These are phyloP conservation scores for Backusella circina DNA, from an alignment of 192 early-diverging fungal genomes.

Conservation along the genomic window DNA sequence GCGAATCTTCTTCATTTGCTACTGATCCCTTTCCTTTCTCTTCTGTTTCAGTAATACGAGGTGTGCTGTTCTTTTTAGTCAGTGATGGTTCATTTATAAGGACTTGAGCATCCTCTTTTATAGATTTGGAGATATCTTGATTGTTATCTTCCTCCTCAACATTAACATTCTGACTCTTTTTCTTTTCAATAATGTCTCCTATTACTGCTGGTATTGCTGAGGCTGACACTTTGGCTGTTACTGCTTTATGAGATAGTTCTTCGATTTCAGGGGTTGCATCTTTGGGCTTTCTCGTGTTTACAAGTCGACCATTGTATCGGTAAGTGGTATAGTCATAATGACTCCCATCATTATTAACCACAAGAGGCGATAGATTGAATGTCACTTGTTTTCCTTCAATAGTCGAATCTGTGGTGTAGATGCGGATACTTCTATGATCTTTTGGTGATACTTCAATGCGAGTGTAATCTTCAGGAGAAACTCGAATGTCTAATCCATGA, in stretches of 20 bases:
- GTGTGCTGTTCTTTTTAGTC: not conserved
- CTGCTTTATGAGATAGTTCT: not conserved
- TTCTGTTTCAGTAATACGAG: not conserved
- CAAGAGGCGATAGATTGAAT: not conserved
- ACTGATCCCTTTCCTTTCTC: not conserved
- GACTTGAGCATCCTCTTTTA: not conserved
- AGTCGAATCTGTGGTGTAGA: slow-evolving; percentile 8
- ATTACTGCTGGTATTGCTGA: not conserved
- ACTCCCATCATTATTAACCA: not conserved
- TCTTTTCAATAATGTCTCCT: not conserved
- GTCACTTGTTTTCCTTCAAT: slow-evolving; percentile 22
- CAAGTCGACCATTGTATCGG: slow-evolving; percentile 3
- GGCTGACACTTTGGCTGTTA: not conserved
- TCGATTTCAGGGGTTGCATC: not conserved
- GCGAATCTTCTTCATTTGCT: not conserved
- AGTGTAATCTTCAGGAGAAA: slow-evolving; percentile 37
- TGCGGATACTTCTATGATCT: not conserved
- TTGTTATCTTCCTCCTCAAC: not conserved
- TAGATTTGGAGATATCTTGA: not conserved
- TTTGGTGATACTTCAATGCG: slow-evolving; percentile 28
- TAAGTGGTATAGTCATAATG: not conserved
- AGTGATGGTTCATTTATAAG: not conserved
- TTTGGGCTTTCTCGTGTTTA: not conserved
- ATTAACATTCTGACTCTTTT: not conserved
- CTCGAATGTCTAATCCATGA: slow-evolving; percentile 41